phyloP scores from a whole-genome alignment of 306 rosid species.

The Erythrophleum fordii region DNA sequence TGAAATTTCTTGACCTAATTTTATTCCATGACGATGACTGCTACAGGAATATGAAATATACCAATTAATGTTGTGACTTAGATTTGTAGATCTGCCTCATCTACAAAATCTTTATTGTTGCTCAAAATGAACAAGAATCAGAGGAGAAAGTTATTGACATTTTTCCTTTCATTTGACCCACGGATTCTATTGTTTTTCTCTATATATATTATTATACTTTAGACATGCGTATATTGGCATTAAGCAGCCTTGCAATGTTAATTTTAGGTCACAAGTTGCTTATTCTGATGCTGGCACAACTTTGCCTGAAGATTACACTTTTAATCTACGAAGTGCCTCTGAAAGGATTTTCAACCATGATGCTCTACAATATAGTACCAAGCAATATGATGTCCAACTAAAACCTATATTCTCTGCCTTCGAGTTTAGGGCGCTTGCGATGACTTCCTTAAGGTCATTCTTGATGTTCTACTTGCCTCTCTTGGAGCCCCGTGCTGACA shows the following conservation, averaged over 20 bases:
- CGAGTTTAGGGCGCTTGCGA: conserved; percentile 53
- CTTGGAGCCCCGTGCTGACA: conserved; percentile 70
- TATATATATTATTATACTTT: not conserved
- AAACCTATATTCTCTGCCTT: conserved; percentile 86
- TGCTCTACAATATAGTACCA: conserved; percentile 54
- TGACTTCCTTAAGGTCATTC: conserved; percentile 75
- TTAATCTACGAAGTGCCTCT: conserved; percentile 48
- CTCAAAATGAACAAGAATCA: not conserved
- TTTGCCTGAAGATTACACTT: conserved; percentile 54
- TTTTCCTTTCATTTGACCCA: not conserved
- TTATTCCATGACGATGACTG: not conserved
- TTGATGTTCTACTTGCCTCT: conserved; percentile 79
- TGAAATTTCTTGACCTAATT: not conserved
- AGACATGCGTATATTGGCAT: conserved; percentile 26
- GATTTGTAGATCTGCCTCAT: not conserved
- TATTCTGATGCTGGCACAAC: conserved; percentile 78
- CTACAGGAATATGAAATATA: not conserved
- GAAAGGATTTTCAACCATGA: conserved; percentile 59
- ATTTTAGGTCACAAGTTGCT: conserved; percentile 67
- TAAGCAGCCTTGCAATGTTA: conserved; percentile 40
- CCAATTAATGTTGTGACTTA: not conserved
- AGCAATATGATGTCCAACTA: conserved; percentile 63
- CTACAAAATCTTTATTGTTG: not conserved
- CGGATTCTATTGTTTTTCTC: not conserved
- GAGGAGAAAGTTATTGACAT: not conserved